These are phyloP conservation scores for Rosellinia necatrix DNA, from an alignment of 2,329 filamentous ascomycete genomes.

Conservation along the genomic window DNA sequence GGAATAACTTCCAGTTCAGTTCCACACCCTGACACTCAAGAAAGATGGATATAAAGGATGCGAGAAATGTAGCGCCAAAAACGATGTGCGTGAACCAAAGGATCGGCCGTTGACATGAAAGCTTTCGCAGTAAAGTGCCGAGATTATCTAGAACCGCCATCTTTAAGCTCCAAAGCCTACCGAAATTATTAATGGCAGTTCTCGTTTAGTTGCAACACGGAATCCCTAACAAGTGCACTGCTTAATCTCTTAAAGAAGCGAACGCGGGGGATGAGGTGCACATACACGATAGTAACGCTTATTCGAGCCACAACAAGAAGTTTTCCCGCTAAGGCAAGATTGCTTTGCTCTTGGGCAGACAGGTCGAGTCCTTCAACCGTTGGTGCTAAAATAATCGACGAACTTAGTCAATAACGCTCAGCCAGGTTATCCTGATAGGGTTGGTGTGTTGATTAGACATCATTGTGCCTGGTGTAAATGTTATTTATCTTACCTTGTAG, in stretches of 20 bases:
- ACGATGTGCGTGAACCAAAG: conserved; percentile 10
- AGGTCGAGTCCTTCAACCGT: neutral
- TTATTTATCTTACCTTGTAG: no score
- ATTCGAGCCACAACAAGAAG: conserved; percentile 17
- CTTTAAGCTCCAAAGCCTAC: conserved; percentile 29
- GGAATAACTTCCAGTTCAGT: conserved; percentile 22
- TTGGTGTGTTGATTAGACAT: neutral
- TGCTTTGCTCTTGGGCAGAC: neutral
- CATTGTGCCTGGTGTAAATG: conserved; percentile 2
- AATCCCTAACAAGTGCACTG: neutral
- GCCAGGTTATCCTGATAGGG: neutral
- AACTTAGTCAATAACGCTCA: neutral
- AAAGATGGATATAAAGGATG: conserved; percentile 22
- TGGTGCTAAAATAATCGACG: neutral
- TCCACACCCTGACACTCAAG: conserved; percentile 24
- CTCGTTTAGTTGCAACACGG: neutral
- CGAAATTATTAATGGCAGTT: neutral
- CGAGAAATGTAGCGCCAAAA: conserved; percentile 20
- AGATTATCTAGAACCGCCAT: conserved; percentile 24
- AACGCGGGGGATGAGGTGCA: neutral
- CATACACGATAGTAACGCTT: conserved; percentile 19
- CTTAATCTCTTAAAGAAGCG: neutral
- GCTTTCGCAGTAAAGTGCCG: neutral
- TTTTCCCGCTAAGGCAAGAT: conserved; percentile 18
- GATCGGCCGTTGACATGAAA: neutral